Evolutionary conservation across 352 stramenopile genomes (phyloP).

Genomic region (Globisporangium emineosum): DNA sequence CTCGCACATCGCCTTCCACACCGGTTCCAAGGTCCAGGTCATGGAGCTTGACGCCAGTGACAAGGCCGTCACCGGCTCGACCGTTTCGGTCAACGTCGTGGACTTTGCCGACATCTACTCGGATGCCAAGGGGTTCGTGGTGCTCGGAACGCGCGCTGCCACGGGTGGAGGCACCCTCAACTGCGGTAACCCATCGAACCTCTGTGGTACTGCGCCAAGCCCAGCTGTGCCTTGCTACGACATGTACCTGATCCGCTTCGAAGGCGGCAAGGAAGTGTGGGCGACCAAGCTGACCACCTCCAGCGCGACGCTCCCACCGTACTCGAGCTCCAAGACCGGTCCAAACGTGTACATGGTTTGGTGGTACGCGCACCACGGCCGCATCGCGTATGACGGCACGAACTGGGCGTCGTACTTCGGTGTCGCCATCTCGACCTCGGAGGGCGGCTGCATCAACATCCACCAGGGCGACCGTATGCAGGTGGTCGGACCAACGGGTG

Average conservation of each 20-base stretch:
- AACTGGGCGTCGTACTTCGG: conserved; percentile 70
- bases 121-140: conserved; percentile 50
- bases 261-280: conserved; percentile 46
- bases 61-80: conserved; percentile 36
- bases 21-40: conserved; percentile 40
- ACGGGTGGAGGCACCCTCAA: conserved; percentile 54
- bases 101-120: conserved; percentile 61
- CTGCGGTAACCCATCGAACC: conserved; percentile 52
- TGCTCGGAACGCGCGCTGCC: conserved; percentile 46
- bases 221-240: conserved; percentile 47
- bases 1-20: conserved; percentile 51
- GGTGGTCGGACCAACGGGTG: conserved; percentile 40
- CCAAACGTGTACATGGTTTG: conserved; percentile 63
- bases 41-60: conserved; percentile 45
- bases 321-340: conserved; percentile 43
- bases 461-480: conserved; percentile 70
- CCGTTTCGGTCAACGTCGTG: conserved; percentile 32
- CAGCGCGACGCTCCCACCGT: conserved; percentile 44
- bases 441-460: conserved; percentile 65
- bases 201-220: conserved; percentile 39
- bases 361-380: conserved; percentile 67
- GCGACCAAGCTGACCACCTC: conserved; percentile 56
- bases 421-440: conserved; percentile 46
- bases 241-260: conserved; percentile 60
- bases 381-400: conserved; percentile 50